Evolutionary conservation across 2,329 filamentous ascomycete genomes (phyloP), one percentile per base, ranked within the genome.

Genomic region (Cladosporium sp.): DNA sequence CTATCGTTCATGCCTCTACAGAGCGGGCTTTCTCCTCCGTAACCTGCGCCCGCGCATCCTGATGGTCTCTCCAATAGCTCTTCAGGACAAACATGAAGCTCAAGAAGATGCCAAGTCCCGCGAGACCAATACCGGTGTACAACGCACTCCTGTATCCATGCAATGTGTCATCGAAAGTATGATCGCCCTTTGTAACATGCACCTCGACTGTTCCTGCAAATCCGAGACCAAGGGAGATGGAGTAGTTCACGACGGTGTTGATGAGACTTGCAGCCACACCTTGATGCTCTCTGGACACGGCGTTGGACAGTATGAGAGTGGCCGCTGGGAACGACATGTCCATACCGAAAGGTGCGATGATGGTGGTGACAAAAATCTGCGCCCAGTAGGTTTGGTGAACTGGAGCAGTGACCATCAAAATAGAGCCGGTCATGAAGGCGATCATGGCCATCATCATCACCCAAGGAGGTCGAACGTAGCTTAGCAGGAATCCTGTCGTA

Each of bases 181-280:
- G 67, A 0, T 78, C 79, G 8, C 78, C 79, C 26, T 77, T 66
- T 30, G 79, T 79, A 26, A 84, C 77, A 56, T 84, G 74, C 0
- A 76, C 75, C 70, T 90, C 87, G 7, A 90, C 83, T 0, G 87
- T 90, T 0, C 87, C 88, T 0, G 88, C 88, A 53, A 91, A 83
- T 0, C 88, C 89, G 0, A 91, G 79, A 0, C 86, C 87, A 1
- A 91, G 75, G 0, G 86, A 86, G 43, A 91, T 90, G 65, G 84
- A 84, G 72, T 91, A 91, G 74, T 91, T 90, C 66, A 91, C 85
- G 7, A 89, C 80, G 0, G 88, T 90, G 65, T 84, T 87, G 34
- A 90, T 85, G 8, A 91, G 73, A 26, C 82, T 85, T 0, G 82
- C 83, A 2, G 82, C 82, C 18, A 85, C 78, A 6, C 83, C 84